Conservation (phyloP, 2,329 filamentous ascomycete genomes). For the Chaetomium strumarium region DNA sequence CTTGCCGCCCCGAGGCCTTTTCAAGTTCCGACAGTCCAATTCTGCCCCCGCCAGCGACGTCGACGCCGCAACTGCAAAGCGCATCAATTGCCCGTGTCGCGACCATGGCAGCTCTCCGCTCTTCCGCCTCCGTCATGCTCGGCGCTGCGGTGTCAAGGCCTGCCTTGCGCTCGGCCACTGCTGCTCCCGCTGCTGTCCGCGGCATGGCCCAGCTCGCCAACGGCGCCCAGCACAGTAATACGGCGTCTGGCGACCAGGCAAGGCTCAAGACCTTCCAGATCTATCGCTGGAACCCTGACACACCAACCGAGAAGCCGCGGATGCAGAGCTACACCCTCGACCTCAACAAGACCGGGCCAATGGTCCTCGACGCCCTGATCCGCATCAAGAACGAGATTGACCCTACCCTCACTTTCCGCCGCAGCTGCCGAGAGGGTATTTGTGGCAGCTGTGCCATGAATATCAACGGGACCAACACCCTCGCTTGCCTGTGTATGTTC, state of each 20-base stretch:
- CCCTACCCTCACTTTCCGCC: slow-evolving; percentile 89
- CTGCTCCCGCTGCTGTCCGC: slow-evolving; percentile 21
- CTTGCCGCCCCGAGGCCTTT: slow-evolving; percentile 17
- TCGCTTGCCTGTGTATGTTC: slow-evolving; percentile 84
- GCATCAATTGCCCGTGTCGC: slow-evolving; percentile 18
- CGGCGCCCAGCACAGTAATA: slow-evolving; percentile 41
- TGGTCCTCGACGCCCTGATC: slow-evolving; percentile 95
- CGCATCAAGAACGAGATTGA: slow-evolving; percentile 99
- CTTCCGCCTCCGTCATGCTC: slow-evolving; percentile 47
- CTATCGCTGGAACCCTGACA: slow-evolving; percentile 97
- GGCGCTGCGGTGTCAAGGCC: slow-evolving; percentile 42
- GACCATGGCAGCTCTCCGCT: slow-evolving; percentile 58
- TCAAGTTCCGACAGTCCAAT: background rate
- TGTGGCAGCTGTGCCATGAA: slow-evolving; percentile 99
- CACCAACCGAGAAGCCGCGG: slow-evolving; percentile 82
- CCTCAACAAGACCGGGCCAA: slow-evolving; percentile 97
- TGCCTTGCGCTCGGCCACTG: slow-evolving; percentile 28
- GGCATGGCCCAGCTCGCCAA: slow-evolving; percentile 32
- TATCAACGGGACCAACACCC: slow-evolving; percentile 96
- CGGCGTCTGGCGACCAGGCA: slow-evolving; percentile 57
- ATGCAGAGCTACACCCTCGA: slow-evolving; percentile 96
- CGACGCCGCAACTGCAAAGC: slow-evolving; percentile 7
- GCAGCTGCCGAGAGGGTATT: slow-evolving; percentile 96
- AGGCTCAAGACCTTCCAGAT: slow-evolving; percentile 93
- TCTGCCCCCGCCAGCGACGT: slow-evolving; percentile 9